Base-by-base conservation (phyloP, 306 rosid genomes). In the Erythrophleum fordii region DNA sequence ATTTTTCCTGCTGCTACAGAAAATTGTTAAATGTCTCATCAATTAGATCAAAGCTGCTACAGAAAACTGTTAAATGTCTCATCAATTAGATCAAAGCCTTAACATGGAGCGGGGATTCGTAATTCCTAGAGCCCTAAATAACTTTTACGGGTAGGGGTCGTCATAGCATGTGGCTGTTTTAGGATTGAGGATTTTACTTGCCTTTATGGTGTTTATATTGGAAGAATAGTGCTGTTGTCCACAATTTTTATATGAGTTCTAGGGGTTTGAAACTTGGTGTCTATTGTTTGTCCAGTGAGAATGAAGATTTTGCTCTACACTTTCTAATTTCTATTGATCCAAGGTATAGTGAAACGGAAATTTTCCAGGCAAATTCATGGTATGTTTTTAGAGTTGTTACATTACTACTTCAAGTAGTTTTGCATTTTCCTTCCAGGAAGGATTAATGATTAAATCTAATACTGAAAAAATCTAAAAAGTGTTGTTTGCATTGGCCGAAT, bases 341-440 rank as follows among this genome's bases (percentile, higher is more conserved):
- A 74, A 39, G 6, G 18, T 25, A 18, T 11, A 3, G 3, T 26
- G 44, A 25, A 23, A 20, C 41, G 37, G 64, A 41, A 64, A 11
- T 0, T 25, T 23, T 44, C 42, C 8, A 7, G 52, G 42, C 6
- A 76, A 46, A 17, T 8, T 67, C 11, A 51, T 41, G 51, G 9
- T 35, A 28, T 77, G 66, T 31, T 42, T 59, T 12, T 56, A 69
- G 56, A 39, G 76, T 58, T 53, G 23, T 51, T 31, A 52, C 44
- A 11, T 52, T 29, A 72, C 22, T n/a, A 72, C 39, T 69, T 56
- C 11, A 8, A 69, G 3, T 26, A 22, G 18, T 77, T 51, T 8
- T 37, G 22, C 23, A 8, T 66, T 35, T 77, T 22, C 16, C 35
- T 65, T 17, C 25, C 12, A 9, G n/a, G 52, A 3, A 37, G 65